These are phyloP conservation scores for Pterocarpus macrocarpus DNA, from an alignment of 306 rosid species.

Conservation along the genomic window DNA sequence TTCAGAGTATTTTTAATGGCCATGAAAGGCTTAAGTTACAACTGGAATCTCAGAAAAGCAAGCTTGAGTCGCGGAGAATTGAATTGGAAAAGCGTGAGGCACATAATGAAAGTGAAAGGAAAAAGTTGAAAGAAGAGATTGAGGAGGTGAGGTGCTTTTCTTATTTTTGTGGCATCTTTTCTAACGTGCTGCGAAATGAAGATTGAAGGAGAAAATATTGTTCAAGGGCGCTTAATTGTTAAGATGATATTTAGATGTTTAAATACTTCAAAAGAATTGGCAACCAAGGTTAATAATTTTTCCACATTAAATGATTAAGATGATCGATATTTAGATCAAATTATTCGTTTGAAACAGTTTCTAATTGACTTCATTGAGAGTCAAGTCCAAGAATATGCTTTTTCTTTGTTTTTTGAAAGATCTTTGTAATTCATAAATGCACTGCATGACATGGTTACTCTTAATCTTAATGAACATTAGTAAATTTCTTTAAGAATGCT, in stretches of 20 bases:
- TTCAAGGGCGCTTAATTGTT: neutral
- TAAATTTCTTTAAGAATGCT: too few relatives aligned
- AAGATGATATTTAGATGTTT: constrained; percentile 9
- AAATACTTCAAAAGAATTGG: constrained; percentile 31
- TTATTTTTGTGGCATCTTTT: constrained; percentile 50
- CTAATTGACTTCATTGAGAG: constrained; percentile 11
- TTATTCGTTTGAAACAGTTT: constrained; percentile 38
- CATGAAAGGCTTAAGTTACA: constrained; percentile 82
- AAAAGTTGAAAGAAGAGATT: constrained; percentile 81
- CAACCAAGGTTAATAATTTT: neutral
- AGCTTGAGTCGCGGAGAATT: constrained; percentile 71
- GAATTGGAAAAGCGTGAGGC: constrained; percentile 94
- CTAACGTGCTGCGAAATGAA: constrained; percentile 40
- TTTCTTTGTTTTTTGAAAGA: too few relatives aligned
- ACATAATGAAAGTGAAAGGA: constrained; percentile 80
- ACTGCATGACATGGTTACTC: constrained; percentile 13
- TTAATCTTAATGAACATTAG: too few relatives aligned
- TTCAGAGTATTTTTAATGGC: constrained; percentile 80
- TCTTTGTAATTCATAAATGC: constrained; percentile 24
- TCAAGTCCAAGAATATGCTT: constrained; percentile 18
- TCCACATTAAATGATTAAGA: constrained; percentile 16
- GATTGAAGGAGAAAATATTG: constrained; percentile 19
- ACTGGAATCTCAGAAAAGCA: constrained; percentile 82
- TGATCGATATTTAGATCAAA: neutral
- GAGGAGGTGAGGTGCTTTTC: constrained; percentile 66